A percentile compares a stretch with the other conserved stretches of the same genome.
These are phyloP conservation scores for Clarireedia sp. DNA, from an alignment of 2,329 filamentous ascomycete species.

Conservation along the genomic window DNA sequence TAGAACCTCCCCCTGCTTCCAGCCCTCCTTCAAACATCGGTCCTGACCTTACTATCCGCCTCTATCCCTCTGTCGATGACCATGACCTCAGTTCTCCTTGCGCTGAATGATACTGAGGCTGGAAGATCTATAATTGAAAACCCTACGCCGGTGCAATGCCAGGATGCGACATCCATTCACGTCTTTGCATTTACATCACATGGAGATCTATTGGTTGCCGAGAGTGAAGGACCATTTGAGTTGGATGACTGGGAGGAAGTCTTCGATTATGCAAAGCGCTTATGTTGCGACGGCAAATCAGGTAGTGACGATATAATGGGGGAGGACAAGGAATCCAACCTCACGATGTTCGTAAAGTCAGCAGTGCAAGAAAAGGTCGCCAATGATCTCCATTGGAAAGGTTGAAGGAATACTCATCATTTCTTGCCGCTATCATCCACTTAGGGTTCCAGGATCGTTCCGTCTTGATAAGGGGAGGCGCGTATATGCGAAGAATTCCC, in stretches of 20 bases:
- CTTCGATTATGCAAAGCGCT: slow-evolving; percentile 53
- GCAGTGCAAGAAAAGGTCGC: slow-evolving; percentile 49
- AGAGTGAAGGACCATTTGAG: slow-evolving; percentile 75
- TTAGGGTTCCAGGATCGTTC: not conserved
- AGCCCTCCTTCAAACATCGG: slow-evolving; percentile 69
- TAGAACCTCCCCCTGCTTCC: slow-evolving; percentile 76
- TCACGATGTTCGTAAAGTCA: slow-evolving; percentile 55
- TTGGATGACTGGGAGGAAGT: slow-evolving; percentile 68
- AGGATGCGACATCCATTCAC: slow-evolving; percentile 63
- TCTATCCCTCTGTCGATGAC: slow-evolving; percentile 72
- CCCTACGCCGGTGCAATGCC: slow-evolving; percentile 55
- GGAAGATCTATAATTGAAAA: slow-evolving; percentile 42
- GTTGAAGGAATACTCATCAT: slow-evolving; percentile 17
- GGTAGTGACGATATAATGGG: slow-evolving; percentile 21
- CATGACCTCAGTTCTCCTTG: slow-evolving; percentile 57
- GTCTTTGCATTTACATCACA: slow-evolving; percentile 75
- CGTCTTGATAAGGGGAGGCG: not conserved
- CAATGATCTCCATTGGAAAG: slow-evolving; percentile 49
- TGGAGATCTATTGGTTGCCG: slow-evolving; percentile 64
- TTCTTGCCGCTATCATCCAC: slow-evolving; percentile 6
- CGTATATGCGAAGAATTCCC: not conserved
- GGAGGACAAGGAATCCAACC: slow-evolving; percentile 34
- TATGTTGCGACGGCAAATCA: slow-evolving; percentile 48
- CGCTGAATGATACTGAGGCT: slow-evolving; percentile 40
- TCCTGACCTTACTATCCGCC: slow-evolving; percentile 72